Evolutionary conservation across 1,284 basidiomycete species (phyloP).

Genomic region (Marasmius oreades): DNA sequence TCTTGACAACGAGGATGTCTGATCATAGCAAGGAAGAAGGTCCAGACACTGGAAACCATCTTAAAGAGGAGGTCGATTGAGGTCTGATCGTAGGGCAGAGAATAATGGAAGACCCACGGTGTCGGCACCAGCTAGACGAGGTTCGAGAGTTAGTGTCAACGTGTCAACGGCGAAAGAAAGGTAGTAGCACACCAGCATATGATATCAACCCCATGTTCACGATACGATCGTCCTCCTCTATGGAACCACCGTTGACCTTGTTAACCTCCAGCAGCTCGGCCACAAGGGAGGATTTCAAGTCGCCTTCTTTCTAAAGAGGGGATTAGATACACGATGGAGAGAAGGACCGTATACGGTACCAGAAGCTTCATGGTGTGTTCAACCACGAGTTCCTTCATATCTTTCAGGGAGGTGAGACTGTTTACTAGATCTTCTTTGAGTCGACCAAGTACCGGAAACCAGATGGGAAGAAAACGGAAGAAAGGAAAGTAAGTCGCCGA

Average conservation of each 20-base stretch:
- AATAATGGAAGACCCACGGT: neutral
- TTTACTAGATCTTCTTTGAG: neutral
- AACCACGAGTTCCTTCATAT: neutral
- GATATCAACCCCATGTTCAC: neutral
- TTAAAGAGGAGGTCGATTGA: neutral
- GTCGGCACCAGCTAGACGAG: neutral
- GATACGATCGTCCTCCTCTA: no score
- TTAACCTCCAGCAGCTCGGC: no score
- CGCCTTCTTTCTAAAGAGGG: no score
- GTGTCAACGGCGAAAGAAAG: neutral
- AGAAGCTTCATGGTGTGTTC: neutral
- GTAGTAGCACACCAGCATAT: neutral
- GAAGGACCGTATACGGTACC: no score
- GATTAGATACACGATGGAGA: no score
- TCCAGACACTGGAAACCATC: neutral
- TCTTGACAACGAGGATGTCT: neutral
- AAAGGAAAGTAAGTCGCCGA: neutral
- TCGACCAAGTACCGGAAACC: neutral
- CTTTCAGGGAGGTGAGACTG: neutral
- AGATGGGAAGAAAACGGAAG: neutral
- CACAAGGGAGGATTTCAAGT: no score
- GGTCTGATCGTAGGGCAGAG: neutral
- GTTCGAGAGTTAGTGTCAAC: neutral
- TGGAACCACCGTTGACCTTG: no score
- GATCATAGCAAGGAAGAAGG: neutral